Conservation (phyloP, 2,329 filamentous ascomycete species). For the Hypoxylon sp. region DNA sequence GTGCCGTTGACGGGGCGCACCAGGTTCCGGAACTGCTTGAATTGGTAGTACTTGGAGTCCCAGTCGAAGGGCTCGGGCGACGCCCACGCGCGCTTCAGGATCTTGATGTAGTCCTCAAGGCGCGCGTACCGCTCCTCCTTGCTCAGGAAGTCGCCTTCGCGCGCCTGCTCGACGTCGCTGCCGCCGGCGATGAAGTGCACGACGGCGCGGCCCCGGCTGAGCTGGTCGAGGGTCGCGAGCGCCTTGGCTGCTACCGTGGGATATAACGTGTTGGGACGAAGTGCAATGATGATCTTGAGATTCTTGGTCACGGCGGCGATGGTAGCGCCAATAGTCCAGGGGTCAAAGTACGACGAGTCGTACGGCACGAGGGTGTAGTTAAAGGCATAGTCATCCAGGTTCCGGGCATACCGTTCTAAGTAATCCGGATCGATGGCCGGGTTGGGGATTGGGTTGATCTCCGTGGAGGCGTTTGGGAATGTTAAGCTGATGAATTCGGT, state of each 20-base stretch:
- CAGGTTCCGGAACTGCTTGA: constrained; percentile 70
- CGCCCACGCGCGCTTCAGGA: constrained; percentile 71
- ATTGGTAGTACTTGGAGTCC: constrained; percentile 72
- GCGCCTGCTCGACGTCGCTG: constrained; percentile 71
- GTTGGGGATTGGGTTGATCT: constrained; percentile 67
- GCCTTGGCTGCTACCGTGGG: constrained; percentile 75
- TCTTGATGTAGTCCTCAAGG: constrained; percentile 73
- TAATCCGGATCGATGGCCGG: constrained; percentile 69
- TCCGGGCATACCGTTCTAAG: constrained; percentile 69
- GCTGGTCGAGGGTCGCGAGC: constrained; percentile 73
- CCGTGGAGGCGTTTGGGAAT: constrained; percentile 70
- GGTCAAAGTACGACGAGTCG: constrained; percentile 68
- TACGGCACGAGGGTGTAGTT: constrained; percentile 75
- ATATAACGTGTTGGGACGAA: constrained; percentile 73
- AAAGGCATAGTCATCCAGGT: constrained; percentile 72
- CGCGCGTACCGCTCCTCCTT: constrained; percentile 72
- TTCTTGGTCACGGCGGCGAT: constrained; percentile 71
- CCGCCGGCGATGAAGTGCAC: constrained; percentile 76
- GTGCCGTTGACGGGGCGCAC: constrained; percentile 67
- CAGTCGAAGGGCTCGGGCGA: constrained; percentile 72
- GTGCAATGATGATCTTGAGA: constrained; percentile 72
- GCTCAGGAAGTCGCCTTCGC: constrained; percentile 71
- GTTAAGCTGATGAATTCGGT: constrained; percentile 72
- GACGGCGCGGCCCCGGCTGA: constrained; percentile 70
- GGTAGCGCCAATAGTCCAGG: constrained; percentile 72